phyloP scores from a whole-genome alignment of 371 early-diverging fungal species.

The Nematocida sp. region DNA sequence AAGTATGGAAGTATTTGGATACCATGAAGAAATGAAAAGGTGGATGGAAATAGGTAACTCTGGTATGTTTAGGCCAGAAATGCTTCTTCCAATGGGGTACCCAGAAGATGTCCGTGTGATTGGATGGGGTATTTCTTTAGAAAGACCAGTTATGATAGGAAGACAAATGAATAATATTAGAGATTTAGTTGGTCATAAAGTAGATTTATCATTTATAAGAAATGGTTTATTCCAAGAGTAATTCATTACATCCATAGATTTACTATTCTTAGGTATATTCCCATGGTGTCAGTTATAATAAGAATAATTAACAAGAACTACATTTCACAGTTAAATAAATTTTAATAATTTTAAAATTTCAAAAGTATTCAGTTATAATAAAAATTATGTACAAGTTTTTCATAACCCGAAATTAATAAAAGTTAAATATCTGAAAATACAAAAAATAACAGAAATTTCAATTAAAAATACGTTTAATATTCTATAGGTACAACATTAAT shows the following conservation, averaged over 20 bases:
- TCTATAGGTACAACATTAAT: no score
- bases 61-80: conserved; percentile 99
- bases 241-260: neutral
- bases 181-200: conserved; percentile 94
- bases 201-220: conserved; percentile 86
- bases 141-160: conserved; percentile 99
- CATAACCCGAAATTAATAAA: no score
- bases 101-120: conserved; percentile 90
- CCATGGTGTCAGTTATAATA: no score
- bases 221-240: conserved; percentile 71
- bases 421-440: no score
- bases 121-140: conserved; percentile 96
- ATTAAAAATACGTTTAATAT: no score
- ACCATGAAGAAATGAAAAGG: conserved; percentile 83
- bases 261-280: neutral
- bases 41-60: conserved; percentile 99
- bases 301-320: no score
- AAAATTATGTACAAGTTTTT: no score
- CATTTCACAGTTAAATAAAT: no score
- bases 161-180: conserved; percentile 92
- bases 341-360: no score
- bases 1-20: conserved; percentile 97
- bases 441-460: no score
- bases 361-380: no score
- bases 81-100: conserved; percentile 91